Conservation (phyloP, 169 alveolate genomes). For the Theileria equi region DNA sequence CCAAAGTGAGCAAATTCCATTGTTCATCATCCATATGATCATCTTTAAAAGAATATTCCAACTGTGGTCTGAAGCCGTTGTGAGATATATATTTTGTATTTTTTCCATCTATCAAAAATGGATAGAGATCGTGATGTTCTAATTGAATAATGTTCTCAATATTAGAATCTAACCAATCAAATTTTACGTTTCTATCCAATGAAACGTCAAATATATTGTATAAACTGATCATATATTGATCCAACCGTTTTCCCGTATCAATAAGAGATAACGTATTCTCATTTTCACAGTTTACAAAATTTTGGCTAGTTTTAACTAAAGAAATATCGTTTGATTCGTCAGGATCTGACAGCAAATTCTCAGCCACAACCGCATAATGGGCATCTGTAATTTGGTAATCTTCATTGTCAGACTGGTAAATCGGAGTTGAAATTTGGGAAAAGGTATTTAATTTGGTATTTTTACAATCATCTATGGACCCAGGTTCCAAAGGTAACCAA, state of each 20-base stretch:
- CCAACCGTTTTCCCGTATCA: constrained; percentile 7
- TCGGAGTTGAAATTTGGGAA: background rate
- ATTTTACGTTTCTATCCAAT: background rate
- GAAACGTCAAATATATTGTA: background rate
- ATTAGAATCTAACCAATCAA: constrained; percentile 6
- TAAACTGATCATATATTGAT: background rate
- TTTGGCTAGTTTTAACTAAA: background rate
- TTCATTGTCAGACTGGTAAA: background rate
- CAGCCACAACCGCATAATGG: no score
- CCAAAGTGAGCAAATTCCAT: constrained; percentile 45
- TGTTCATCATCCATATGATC: constrained; percentile 33
- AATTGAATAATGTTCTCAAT: background rate
- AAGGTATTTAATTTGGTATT: background rate
- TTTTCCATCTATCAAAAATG: constrained; percentile 12
- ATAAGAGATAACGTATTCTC: no score
- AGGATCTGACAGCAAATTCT: background rate
- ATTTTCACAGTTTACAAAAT: background rate
- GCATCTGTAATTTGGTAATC: background rate
- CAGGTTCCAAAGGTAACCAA: background rate
- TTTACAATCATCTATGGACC: constrained; percentile 2
- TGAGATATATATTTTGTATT: background rate
- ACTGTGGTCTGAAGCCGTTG: background rate
- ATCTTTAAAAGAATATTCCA: constrained; percentile 20
- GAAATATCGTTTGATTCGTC: background rate
- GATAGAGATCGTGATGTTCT: constrained; percentile 10